Evolutionary conservation across 148 eudicot species (phyloP).

Genomic region (Beta vulgaris): DNA sequence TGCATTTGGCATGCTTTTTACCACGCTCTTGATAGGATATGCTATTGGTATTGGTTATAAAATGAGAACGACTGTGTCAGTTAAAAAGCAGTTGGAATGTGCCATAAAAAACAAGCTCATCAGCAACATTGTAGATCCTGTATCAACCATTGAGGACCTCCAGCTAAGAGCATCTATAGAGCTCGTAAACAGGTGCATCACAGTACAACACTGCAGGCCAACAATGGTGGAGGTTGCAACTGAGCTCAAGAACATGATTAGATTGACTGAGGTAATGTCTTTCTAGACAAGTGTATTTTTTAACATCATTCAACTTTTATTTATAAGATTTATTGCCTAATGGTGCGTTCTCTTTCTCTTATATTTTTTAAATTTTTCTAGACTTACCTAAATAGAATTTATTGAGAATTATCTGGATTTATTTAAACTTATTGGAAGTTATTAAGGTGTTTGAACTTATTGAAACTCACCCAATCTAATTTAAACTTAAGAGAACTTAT

Average conservation of each 20-base stretch:
- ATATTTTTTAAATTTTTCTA: no score
- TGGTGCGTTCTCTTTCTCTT: no score
- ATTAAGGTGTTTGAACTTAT: no score
- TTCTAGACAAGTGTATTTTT: background rate
- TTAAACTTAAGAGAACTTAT: no score
- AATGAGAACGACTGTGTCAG: no score
- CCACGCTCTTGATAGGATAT: slow-evolving; percentile 26
- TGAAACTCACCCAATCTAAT: no score
- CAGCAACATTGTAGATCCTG: slow-evolving; percentile 3
- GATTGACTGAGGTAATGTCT: background rate
- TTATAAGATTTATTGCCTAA: no score
- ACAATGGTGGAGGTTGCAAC: slow-evolving; percentile 12
- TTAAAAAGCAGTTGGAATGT: no score
- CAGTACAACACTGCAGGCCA: background rate
- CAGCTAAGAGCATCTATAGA: background rate
- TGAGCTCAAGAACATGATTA: slow-evolving; percentile 12
- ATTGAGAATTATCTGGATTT: no score
- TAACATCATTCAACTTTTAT: background rate
- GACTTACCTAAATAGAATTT: no score
- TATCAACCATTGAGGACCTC: background rate
- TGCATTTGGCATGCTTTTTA: slow-evolving; percentile 27
- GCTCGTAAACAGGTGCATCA: background rate
- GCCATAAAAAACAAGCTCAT: background rate
- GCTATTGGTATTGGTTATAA: no score
- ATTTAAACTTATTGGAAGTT: no score